A percentile compares a stretch with the other conserved stretches of the same genome.
Conservation (phyloP, 345 rosid genomes). For the Citrus unshiu region DNA sequence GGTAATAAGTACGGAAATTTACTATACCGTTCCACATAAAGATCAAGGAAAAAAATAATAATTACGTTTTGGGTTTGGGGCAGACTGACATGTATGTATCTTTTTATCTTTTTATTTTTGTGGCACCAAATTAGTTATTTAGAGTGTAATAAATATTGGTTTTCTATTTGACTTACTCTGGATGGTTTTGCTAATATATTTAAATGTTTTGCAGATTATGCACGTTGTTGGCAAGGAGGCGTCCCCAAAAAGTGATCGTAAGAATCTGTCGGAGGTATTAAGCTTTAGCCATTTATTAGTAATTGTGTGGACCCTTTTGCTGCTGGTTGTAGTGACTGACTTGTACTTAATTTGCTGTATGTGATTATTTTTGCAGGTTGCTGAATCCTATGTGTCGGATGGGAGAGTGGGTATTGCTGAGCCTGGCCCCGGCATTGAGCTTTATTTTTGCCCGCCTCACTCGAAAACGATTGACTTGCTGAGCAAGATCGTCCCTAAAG, state of each 20-base stretch:
- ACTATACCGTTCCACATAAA: neutral
- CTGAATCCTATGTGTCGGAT: constrained; percentile 68
- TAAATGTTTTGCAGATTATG: constrained; percentile 48
- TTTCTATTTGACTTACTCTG: neutral
- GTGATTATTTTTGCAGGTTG: constrained; percentile 42
- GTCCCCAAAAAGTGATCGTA: constrained; percentile 50
- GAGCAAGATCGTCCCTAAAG: constrained; percentile 64
- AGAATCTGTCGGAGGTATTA: constrained; percentile 61
- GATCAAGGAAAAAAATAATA: too few species aligned
- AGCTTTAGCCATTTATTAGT: neutral
- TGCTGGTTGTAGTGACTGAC: too few species aligned
- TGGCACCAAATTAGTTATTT: neutral
- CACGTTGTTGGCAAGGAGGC: constrained; percentile 69
- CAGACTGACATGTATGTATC: neutral
- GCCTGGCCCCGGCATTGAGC: constrained; percentile 74
- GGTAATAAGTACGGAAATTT: neutral
- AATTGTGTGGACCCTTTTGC: neutral
- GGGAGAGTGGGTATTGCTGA: constrained; percentile 88
- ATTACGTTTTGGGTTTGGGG: neutral
- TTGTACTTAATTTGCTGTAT: neutral
- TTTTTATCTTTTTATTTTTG: too few species aligned
- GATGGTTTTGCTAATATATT: neutral
- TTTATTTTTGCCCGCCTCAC: constrained; percentile 86
- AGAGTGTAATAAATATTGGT: neutral
- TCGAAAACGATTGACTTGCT: constrained; percentile 54